Base-by-base conservation (phyloP, 73 alveolate genomes). In the Paramecium sexaurelia region DNA sequence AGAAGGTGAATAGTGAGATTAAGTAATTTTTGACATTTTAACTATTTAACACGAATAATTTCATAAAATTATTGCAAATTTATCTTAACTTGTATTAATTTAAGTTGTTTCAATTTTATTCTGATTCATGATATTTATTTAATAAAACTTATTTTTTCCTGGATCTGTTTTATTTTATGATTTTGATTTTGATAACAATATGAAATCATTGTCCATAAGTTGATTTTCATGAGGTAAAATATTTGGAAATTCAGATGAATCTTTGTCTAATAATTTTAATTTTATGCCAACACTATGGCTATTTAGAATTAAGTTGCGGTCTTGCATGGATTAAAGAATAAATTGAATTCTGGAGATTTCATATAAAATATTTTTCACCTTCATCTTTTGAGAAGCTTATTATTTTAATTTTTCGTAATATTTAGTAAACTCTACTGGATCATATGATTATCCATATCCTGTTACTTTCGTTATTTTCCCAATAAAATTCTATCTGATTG, bases 121-220 rank as follows among this genome's bases (percentile, higher is more conserved):
- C 9, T 32, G 39, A 61, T 32, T 61, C 47, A 61, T 26, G 0
- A 61, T 8, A 61, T 61, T 61, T 0, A 61, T 13, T 61, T 61
- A 27, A 61, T 61, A 61, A 61, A 61, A 61, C 43, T 61, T 61
- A 61, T 61, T 61, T 32, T 61, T 61, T 2, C 83, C 83, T 61
- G 83, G 83, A 61, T 61, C 83, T 1, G 47, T 61, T 61, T 61
- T 61, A 11, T 1, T 29, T 22, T 61, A 11, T 61, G 26, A 26
- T 32, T 61, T 61, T 61, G 19, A 19, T 26, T 61, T 61, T 11
- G 47, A 29, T 61, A 61, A 24, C 1, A 61, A 3, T 19, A 32
- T 29, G 26, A 61, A 61, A 13, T 61, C 83, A 29, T 26, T 61
- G 26, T 61, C 83, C 20, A 7, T 61, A 6, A 61, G 45, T 6